Evolutionary conservation across 2,329 filamentous ascomycete genomes (phyloP).

Genomic region (Magnaporthiopsis poae): DNA sequence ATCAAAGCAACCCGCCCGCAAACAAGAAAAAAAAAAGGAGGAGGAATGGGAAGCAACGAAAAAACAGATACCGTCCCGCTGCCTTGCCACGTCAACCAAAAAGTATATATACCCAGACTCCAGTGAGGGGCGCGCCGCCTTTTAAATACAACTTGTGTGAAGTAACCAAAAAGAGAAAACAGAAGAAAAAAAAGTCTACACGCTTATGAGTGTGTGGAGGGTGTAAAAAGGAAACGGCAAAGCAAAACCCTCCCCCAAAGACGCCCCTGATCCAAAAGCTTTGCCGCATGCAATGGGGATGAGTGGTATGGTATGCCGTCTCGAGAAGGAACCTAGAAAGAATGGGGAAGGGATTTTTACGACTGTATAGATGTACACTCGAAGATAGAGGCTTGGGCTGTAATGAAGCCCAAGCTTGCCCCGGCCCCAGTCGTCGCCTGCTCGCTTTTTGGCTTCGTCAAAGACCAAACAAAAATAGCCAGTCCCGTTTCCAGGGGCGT

Average conservation of each 20-base stretch:
- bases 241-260: neutral
- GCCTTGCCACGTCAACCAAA: neutral
- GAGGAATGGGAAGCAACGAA: neutral
- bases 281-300: neutral
- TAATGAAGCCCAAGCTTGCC: neutral
- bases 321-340: neutral
- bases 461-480: neutral
- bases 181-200: neutral
- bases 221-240: neutral
- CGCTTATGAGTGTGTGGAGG: neutral
- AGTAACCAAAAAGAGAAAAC: neutral
- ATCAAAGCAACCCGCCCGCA: no score
- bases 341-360: neutral
- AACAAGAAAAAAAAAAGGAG: neutral
- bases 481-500: neutral
- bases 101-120: neutral
- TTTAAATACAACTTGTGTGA: neutral
- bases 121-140: neutral
- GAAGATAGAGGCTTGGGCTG: neutral
- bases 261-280: neutral
- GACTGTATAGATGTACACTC: neutral
- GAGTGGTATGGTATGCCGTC: neutral
- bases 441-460: neutral
- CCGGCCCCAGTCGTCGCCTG: neutral
- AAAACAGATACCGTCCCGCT: neutral